Percentiles rank a stretch among this genome's conserved stretches.
These are phyloP conservation scores for Hygrophorus pudorinus DNA, from an alignment of 768 basidiomycete genomes.

Conservation along the genomic window DNA sequence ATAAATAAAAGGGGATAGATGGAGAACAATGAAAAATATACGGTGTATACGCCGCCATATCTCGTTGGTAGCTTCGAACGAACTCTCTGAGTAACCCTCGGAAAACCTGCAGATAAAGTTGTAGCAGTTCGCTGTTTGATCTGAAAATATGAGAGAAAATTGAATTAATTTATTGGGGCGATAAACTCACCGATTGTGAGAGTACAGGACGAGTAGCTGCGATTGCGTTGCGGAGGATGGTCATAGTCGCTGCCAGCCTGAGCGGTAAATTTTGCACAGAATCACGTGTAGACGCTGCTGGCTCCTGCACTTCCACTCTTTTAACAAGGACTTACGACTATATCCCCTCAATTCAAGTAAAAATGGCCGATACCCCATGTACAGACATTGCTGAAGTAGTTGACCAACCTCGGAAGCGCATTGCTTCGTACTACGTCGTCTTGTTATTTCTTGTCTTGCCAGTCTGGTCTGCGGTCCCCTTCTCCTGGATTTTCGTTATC, in stretches of 20 bases:
- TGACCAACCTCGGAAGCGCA: slow-evolving; percentile 25
- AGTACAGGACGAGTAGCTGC: slow-evolving; percentile 44
- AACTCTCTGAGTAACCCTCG: slow-evolving; percentile 64
- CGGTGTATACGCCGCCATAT: slow-evolving; percentile 89
- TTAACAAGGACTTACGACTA: background rate
- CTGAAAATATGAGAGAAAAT: background rate
- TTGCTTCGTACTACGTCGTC: slow-evolving; percentile 48
- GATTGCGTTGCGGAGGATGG: slow-evolving; percentile 62
- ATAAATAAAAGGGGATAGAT: slow-evolving; percentile 10
- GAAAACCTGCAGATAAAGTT: slow-evolving; percentile 70
- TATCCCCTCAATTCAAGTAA: background rate
- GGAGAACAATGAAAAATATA: slow-evolving; percentile 25
- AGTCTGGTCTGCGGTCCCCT: slow-evolving; percentile 50
- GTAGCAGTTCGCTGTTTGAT: slow-evolving; percentile 54
- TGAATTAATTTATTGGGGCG: background rate
- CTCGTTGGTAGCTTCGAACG: slow-evolving; percentile 62
- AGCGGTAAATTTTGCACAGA: background rate
- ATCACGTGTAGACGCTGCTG: background rate
- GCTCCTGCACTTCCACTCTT: background rate
- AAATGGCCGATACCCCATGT: too few relatives aligned
- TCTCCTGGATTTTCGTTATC: slow-evolving; percentile 57
- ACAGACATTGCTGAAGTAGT: slow-evolving; percentile 32
- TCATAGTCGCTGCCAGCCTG: too few relatives aligned
- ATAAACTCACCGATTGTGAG: slow-evolving; percentile 37
- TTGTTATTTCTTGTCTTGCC: slow-evolving; percentile 49